Base-by-base conservation (phyloP, 2,329 filamentous ascomycete genomes). In the Colletotrichum endophyticum region DNA sequence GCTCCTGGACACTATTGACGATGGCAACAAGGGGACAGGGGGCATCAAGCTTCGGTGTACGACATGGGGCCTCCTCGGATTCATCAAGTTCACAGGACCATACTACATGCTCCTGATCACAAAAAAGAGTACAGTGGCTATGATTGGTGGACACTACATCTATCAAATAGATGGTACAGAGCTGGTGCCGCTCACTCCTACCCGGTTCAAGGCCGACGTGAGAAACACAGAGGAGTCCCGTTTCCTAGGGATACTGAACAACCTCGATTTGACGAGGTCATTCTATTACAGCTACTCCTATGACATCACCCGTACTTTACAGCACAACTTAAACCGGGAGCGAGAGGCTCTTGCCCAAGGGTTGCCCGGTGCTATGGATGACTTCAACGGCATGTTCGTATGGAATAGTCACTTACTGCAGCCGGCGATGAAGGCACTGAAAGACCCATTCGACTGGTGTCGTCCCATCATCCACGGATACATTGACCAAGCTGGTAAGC, bases 201-300 rank as follows among this genome's bases (percentile, higher is more conserved):
- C 94, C 5, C 92, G 93, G 67, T 93, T 93, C 80, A 95, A 94
- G 82, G 89, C 93, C n/a, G 95, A 98, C 78, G 90, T 93, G 69
- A 88, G 89, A 67, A 97, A 98, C 80, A 91, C 95, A 0, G 96
- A 99, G 83, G 97, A 99, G 85, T 93, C 94, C 53, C 93, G 96
- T 32, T 99, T 98, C 81, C 89, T 99, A 39, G 91, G 92, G 30
- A 99, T 98, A 69, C 89, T 99, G 61, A 96, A 95, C 83, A 98
- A 98, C 79, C 89, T 99, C 36, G 97, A 99, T 83, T 87, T 99
- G 76, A 96, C 94, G 1, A 91, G 94, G 73, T 98, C 95, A 0
- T 99, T 99, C 84, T 99, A 99, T 85, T 99, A 98, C 87, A 98
- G 96, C 86, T 98, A 98, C 83, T 98, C 96, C 0, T 99, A 99